Base-by-base conservation (phyloP, 768 basidiomycete genomes). In the Harrya chromipes region DNA sequence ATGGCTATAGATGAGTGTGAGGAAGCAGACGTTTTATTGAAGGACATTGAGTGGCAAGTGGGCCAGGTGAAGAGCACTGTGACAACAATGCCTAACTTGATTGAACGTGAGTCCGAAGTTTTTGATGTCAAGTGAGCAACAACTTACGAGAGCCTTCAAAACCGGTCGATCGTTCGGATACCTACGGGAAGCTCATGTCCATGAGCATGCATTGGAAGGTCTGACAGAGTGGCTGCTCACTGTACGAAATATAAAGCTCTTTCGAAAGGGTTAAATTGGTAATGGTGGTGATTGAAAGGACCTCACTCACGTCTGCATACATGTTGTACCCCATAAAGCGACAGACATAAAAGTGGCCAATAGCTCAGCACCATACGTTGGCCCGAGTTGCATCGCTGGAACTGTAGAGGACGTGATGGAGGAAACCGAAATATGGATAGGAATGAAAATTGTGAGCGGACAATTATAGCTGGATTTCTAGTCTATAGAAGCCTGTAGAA, bases 271-370 rank as follows among this genome's bases (percentile, higher is more conserved):
- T 16, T 11, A 14, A 20, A 11, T 34, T 26, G 40, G 24, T 26
- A 26, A 9, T 40, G 36, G 13, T 2, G n/a, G 29, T 10, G 39
- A 24, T 33, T 5, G 6, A 26, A 35, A 5, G 12, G 26, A 29
- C 11, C 6, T 36, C 11, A 21, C 47, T 17, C 26, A 55, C 47
- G 55, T 55, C 40, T 50, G 43, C 53, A 49, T 50, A 38, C 53
- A 50, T 21, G 54, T 37, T 14, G 33, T 55, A 7, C 54, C 48
- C 55, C 55, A 56, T 21, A 56, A 36, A 12, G 53, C 53, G 13
- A 55, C 40, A 35, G 44, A 38, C 13, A 46, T 9, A 16, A 34
- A 56, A 4, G 53, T 24, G 14, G 45, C 49, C 19, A 47, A 35
- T n/a, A 56, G 46, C 43, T 54, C 52, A 24, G 39, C 53, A 20